These are phyloP conservation scores for Eutypa lata DNA, from an alignment of 2,329 filamentous ascomycete species.

Conservation along the genomic window DNA sequence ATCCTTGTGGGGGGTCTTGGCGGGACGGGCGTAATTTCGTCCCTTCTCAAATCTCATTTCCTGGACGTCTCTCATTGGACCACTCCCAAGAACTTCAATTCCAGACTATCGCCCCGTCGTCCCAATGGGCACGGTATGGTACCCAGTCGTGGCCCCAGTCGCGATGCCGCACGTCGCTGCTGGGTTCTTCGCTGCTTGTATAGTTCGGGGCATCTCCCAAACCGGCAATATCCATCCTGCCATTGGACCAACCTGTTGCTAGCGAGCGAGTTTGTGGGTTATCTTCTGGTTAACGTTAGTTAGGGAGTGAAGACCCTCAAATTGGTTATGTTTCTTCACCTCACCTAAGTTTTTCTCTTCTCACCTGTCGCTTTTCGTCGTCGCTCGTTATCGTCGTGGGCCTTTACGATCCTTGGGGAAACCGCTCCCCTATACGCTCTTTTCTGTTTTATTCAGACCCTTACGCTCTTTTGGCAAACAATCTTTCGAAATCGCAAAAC, in stretches of 20 bases:
- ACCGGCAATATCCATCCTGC: too few relatives aligned
- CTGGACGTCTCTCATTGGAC: background rate
- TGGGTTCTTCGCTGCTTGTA: background rate
- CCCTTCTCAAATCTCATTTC: background rate
- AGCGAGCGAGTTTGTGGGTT: too few relatives aligned
- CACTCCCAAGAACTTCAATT: background rate
- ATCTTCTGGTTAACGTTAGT: too few relatives aligned
- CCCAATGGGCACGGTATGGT: background rate
- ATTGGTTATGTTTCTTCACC: background rate
- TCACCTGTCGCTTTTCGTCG: background rate
- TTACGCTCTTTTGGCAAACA: constrained; percentile 1
- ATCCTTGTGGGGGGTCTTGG: background rate
- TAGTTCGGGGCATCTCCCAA: background rate
- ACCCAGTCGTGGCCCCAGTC: background rate
- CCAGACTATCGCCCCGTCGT: background rate
- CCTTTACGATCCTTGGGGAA: constrained; percentile 1
- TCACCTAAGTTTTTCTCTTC: background rate
- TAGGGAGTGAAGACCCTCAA: too few relatives aligned
- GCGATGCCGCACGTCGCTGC: background rate
- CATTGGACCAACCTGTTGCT: too few relatives aligned
- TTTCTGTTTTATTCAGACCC: background rate
- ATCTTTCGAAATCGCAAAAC: background rate
- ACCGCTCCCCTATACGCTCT: constrained; percentile 2
- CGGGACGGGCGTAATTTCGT: background rate
- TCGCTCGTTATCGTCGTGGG: background rate